Percentiles rank a stretch among this genome's conserved stretches.
These are phyloP conservation scores for Triticum monococcum DNA, from an alignment of 176 grass and related monocot genomes.

Conservation along the genomic window DNA sequence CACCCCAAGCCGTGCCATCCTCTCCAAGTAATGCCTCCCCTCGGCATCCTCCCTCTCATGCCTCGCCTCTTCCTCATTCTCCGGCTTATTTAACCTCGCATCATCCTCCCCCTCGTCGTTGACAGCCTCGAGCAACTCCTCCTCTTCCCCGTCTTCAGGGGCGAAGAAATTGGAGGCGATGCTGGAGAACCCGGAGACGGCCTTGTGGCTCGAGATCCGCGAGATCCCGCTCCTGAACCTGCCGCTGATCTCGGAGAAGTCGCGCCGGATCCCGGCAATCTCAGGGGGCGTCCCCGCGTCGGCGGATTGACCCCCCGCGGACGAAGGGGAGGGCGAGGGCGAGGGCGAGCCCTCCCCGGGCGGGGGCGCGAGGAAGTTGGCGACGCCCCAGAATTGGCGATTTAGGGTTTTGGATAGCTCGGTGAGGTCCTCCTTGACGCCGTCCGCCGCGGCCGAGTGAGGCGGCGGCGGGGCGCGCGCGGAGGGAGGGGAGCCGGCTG, in stretches of 20 bases:
- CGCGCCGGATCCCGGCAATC: constrained; percentile 58
- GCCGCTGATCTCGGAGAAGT: constrained; percentile 61
- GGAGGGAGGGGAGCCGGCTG: not conserved
- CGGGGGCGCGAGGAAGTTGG: constrained; percentile 79
- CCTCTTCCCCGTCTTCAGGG: constrained; percentile 57
- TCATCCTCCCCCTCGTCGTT: not conserved
- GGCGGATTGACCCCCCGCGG: constrained; percentile 10
- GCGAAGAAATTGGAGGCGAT: constrained; percentile 77
- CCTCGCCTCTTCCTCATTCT: not conserved
- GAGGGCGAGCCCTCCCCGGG: constrained; percentile 37
- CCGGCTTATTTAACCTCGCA: not conserved
- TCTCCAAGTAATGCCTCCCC: constrained; percentile 9
- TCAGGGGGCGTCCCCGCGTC: constrained; percentile 31
- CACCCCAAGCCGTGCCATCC: not conserved
- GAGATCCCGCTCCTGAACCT: constrained; percentile 64
- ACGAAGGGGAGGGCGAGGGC: not conserved
- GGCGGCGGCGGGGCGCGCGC: constrained; percentile 27
- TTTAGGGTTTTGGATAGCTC: constrained; percentile 76
- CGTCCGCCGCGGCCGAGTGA: constrained; percentile 44
- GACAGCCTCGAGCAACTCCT: constrained; percentile 8
- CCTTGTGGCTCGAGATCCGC: constrained; percentile 61
- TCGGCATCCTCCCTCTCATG: not conserved
- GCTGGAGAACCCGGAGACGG: constrained; percentile 73
- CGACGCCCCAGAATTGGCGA: constrained; percentile 82
- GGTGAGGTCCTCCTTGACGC: constrained; percentile 90